These are phyloP conservation scores for Pseudogymnoascus sp. DNA, from an alignment of 2,329 filamentous ascomycete species.

Conservation along the genomic window DNA sequence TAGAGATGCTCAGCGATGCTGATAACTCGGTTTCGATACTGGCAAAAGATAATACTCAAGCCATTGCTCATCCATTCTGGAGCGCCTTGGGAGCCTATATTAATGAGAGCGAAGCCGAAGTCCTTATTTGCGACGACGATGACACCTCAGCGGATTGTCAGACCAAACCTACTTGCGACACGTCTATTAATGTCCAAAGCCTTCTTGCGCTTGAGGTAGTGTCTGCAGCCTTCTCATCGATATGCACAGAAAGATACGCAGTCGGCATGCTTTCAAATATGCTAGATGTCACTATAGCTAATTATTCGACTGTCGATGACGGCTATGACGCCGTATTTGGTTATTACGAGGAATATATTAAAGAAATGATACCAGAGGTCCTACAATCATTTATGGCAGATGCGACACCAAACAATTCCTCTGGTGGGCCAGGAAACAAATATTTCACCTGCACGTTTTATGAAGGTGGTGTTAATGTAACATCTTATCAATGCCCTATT, in stretches of 20 bases:
- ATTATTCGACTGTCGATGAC: conserved; percentile 11
- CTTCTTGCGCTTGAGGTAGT: too few species aligned
- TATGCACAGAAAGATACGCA: conserved; percentile 12
- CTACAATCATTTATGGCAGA: conserved; percentile 11
- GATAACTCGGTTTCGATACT: background rate
- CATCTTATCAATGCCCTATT: background rate
- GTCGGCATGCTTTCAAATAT: background rate
- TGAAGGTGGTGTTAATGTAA: background rate
- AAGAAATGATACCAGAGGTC: conserved; percentile 10
- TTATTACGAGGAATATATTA: conserved; percentile 14
- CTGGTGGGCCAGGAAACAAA: conserved; percentile 11
- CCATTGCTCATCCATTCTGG: conserved; percentile 13
- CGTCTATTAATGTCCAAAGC: too few species aligned
- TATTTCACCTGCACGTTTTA: conserved; percentile 11
- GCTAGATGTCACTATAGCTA: conserved; percentile 3
- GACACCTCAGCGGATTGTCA: background rate
- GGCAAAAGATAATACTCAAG: conserved; percentile 12
- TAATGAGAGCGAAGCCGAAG: background rate
- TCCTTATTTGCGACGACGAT: conserved; percentile 4
- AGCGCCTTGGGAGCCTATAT: conserved; percentile 11
- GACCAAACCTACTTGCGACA: conserved; percentile 5
- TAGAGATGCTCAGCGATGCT: conserved; percentile 12
- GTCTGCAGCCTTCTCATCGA: background rate
- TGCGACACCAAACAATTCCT: background rate
- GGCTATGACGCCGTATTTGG: conserved; percentile 14